Conservation (phyloP, 441 rosid genomes). For the Gossypium davidsonii region DNA sequence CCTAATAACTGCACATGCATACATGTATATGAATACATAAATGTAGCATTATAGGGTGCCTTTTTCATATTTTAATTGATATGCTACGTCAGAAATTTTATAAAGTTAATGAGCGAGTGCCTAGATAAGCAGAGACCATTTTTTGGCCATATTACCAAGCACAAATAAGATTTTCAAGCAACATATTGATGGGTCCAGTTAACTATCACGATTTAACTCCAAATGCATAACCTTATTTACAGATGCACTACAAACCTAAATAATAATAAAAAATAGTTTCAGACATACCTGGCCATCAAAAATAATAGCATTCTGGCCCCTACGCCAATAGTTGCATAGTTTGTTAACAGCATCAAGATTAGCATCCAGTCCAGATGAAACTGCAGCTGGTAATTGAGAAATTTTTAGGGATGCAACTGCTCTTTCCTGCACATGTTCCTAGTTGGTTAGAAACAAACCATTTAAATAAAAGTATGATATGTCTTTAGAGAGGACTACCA, state of each 20-base stretch:
- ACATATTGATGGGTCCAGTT: neutral
- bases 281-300: conserved; percentile 42
- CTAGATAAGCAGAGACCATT: neutral
- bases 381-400: conserved; percentile 24
- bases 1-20: neutral
- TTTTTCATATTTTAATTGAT: neutral
- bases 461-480: neutral
- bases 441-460: conserved; percentile 15
- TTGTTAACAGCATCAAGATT: conserved; percentile 25
- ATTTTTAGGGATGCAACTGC: conserved; percentile 14
- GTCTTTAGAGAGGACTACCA: neutral
- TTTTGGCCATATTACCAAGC: neutral
- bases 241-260: neutral
- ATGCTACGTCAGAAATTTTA: neutral
- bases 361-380: conserved; percentile 15
- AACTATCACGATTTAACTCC: neutral
- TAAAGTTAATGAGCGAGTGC: neutral
- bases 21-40: neutral
- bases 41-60: neutral
- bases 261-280: neutral
- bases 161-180: no score
- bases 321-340: conserved; percentile 24
- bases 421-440: conserved; percentile 25
- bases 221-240: neutral
- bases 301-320: conserved; percentile 36